These are phyloP conservation scores for Phytophthora fragariae DNA, from an alignment of 352 stramenopile species.

Conservation along the genomic window DNA sequence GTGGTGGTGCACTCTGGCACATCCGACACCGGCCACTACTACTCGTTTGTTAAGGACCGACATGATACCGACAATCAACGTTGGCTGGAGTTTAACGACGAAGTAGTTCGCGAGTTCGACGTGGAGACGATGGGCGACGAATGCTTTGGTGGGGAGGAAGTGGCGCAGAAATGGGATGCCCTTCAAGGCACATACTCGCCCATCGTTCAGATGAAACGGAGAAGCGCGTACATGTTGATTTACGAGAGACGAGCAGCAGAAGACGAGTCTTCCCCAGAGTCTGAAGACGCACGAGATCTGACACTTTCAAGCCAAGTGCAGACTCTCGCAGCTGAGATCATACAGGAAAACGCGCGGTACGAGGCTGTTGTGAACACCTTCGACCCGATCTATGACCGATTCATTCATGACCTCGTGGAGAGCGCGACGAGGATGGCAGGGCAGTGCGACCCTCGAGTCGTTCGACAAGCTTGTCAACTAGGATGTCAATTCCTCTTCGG, in stretches of 20 bases:
- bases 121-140: conserved; percentile 74
- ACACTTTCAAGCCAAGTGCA: conserved; percentile 23
- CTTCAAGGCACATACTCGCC: conserved; percentile 33
- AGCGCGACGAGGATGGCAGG: conserved; percentile 6
- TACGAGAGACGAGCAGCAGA: conserved; percentile 55
- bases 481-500: conserved; percentile 54
- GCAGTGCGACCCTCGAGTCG: background rate
- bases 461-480: conserved; percentile 28
- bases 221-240: conserved; percentile 83
- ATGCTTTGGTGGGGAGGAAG: conserved; percentile 92
- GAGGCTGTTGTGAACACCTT: conserved; percentile 51
- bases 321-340: conserved; percentile 28
- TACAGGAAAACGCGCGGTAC: conserved; percentile 42
- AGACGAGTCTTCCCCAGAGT: background rate
- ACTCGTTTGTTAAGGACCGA: conserved; percentile 93
- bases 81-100: conserved; percentile 96
- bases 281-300: background rate
- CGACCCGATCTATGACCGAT: conserved; percentile 38
- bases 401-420: conserved; percentile 32
- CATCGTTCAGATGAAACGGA: conserved; percentile 65
- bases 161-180: conserved; percentile 63
- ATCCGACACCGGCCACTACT: conserved; percentile 94
- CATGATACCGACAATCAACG: conserved; percentile 18
- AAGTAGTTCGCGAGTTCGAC: conserved; percentile 86
- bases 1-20: conserved; percentile 94